A percentile compares a stretch with the other conserved stretches of the same genome.
These are phyloP conservation scores for Yamadazyma sp. DNA, from an alignment of 805 yeast species.

Conservation along the genomic window DNA sequence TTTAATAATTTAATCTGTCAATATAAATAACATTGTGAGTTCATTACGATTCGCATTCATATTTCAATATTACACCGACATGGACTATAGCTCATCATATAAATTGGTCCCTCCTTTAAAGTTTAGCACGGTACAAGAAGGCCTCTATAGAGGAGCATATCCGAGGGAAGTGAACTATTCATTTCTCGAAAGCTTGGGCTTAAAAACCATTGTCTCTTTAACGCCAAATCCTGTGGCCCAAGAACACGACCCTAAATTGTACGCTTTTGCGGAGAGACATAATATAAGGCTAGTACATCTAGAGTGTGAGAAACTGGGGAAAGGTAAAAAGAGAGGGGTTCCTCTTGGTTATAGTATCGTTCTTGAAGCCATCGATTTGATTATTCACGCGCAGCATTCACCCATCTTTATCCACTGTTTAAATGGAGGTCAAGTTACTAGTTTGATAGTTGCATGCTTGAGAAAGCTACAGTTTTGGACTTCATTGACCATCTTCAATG, in stretches of 20 bases:
- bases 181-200: conserved; percentile 61
- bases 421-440: conserved; percentile 86
- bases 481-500: conserved; percentile 80
- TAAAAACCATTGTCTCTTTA: conserved; percentile 73
- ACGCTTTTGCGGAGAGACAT: conserved; percentile 51
- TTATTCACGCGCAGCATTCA: conserved; percentile 56
- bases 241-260: conserved; percentile 51
- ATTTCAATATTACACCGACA: neutral
- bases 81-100: conserved; percentile 21
- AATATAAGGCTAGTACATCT: conserved; percentile 68
- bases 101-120: conserved; percentile 71
- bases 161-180: conserved; percentile 75
- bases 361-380: conserved; percentile 54
- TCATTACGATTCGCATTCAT: neutral
- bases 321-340: conserved; percentile 79
- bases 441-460: conserved; percentile 81
- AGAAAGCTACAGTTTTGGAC: conserved; percentile 87
- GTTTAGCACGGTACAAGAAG: conserved; percentile 68
- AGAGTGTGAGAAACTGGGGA: conserved; percentile 64
- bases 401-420: conserved; percentile 85
- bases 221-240: conserved; percentile 71
- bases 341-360: conserved; percentile 72
- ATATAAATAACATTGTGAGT: neutral
- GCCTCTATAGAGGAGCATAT: conserved; percentile 79
- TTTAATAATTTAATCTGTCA: conserved; percentile 4